phyloP scores from a whole-genome alignment of 345 rosid species.

The Iberis pinnata region DNA sequence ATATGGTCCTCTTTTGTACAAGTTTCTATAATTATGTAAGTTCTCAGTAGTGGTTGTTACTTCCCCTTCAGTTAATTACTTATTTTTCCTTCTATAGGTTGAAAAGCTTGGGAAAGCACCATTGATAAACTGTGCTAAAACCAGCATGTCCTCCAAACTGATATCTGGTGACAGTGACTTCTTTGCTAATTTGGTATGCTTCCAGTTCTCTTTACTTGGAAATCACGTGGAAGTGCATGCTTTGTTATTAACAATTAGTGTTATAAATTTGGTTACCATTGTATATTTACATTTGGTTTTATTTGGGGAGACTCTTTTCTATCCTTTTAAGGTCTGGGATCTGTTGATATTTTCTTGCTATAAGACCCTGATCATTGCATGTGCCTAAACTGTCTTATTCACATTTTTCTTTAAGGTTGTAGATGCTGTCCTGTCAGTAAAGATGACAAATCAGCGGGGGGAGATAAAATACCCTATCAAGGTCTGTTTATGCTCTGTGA shows the following conservation, averaged over 20 bases:
- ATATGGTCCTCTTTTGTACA: background rate
- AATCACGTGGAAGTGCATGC: conserved; percentile 7
- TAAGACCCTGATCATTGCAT: background rate
- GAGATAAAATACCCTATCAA: conserved; percentile 92
- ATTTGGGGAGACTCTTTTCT: background rate
- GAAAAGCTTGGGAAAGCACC: conserved; percentile 94
- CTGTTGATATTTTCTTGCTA: background rate
- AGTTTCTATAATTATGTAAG: background rate
- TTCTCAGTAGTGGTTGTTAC: background rate
- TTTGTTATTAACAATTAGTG: background rate
- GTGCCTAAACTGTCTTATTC: conserved; percentile 6
- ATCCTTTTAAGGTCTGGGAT: background rate
- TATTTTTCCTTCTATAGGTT: conserved; percentile 38
- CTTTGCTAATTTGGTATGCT: conserved; percentile 81
- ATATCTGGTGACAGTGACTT: conserved; percentile 86
- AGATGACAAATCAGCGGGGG: conserved; percentile 84
- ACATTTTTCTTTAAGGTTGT: conserved; percentile 48
- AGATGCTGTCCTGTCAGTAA: conserved; percentile 74
- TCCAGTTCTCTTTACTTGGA: conserved; percentile 6
- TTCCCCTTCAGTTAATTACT: background rate
- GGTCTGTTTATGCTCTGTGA: conserved; percentile 36
- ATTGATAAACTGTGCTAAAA: conserved; percentile 87
- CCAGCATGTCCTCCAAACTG: conserved; percentile 97
- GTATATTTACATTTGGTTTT: background rate
- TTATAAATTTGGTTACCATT: no score